Base-by-base conservation (phyloP, 192 early-diverging fungal species). In the Coemansia sp. region DNA sequence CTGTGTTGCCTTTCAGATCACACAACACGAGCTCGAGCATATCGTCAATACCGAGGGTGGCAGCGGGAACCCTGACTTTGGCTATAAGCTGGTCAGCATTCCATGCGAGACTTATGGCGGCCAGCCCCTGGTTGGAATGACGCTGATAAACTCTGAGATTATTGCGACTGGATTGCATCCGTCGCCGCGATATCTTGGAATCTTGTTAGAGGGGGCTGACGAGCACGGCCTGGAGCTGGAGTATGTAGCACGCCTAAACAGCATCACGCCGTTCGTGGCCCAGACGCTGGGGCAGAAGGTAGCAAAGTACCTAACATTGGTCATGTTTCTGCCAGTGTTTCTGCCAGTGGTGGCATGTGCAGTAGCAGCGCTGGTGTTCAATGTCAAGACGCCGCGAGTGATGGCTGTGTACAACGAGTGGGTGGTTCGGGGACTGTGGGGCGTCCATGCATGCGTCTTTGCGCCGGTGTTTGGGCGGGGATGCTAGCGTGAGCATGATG, bases 11-110 rank as follows among this genome's bases (percentile, higher is more conserved):
- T 72, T 74, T 22, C 51, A 67, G 26, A 80, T 80, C 3, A 80
- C 72, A 8, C 57, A 48, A n/a, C 57, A 62, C 17, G 77, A 80
- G 59, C 25, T 80, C 25, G 49, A 71, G 25, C 77, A 71, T 43
- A 80, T 80, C 19, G 37, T 80, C 43, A 71, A 80, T 43, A 80
- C 77, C 0, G 77, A 80, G 43, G 77, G 77, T 58, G 77, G 77
- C 61, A 68, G 61, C 47, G 77, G 77, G 12, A 71, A 69, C 55
- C 72, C 68, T 1, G 66, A 80, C 56, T 67, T 80, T 71, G 77
- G 77, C 11, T 80, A 80, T 54, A 64, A 65, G 47, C 53, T 74
- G 19, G 43, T 71, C 19, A 59, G 71, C 27, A 60, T 80, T 14
- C 26, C 37, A 22, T 80, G 77, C 54, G 14, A 67, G 23, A 71